Base-by-base conservation (phyloP, 2,329 filamentous ascomycete species). In the Verticillium nonalfalfae region DNA sequence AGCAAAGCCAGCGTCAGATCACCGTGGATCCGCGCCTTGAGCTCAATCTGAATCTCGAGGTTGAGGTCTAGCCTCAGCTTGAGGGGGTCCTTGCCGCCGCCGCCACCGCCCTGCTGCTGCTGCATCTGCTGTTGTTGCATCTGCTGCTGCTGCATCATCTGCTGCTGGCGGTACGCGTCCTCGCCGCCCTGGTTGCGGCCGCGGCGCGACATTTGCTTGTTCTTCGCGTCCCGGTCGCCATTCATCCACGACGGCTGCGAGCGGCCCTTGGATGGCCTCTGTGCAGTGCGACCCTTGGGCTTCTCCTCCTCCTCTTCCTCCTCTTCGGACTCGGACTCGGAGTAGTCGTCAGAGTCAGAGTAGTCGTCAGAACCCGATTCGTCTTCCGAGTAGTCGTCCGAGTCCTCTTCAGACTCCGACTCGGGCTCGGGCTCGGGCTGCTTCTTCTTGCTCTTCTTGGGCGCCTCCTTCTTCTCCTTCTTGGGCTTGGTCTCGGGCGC, bases 1-100 rank as follows among this genome's bases (percentile, higher is more conserved):
- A 90, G 85, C 70, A 92, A 79, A 62, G 85, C 86, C 63, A 92
- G 74, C 9, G 89, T 91, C 69, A 93, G 73, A 76, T 93, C 90
- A 68, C 90, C 90, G 67, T 91, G 85, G 65, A 93, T 91, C 72
- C 85, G 88, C 21, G 90, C 90, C 79, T 91, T 92, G 60, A 93
- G 78, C 73, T 91, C 86, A 67, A 93, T 89, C 76, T 93, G 89
- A 59, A 93, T 82, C 69, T 93, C 90, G 59, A 93, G 76, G 74
- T 93, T 93, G 60, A 92, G 78, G 71, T 93, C 64, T 7, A 66
- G 64, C 59, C 62, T 60, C 61, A 65, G 63, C 58, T 68, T 65
- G 14, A 69, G 54, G 57, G 66, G 67, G 55, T 69, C 63, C 60
- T 71, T 65, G 26, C 59, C 59, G 60, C 62, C 56, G 60, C 66